A percentile compares a stretch with the other conserved stretches of the same genome.
phyloP scores from a whole-genome alignment of 2,329 filamentous ascomycete species.

The Zarea fungicola region DNA sequence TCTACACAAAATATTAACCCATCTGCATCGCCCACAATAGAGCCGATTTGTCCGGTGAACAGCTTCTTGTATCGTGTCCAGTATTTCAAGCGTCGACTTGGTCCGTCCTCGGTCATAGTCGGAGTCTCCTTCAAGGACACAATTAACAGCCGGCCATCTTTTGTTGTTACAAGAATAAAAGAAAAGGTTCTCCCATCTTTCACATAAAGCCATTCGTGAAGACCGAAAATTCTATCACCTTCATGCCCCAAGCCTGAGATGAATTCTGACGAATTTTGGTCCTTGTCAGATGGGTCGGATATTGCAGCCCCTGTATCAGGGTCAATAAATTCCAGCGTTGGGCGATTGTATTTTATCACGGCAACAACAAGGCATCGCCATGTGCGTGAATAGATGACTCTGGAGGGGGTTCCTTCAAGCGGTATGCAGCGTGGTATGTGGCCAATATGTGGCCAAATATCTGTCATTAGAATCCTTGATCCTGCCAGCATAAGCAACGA shows the following conservation, averaged over 20 bases:
- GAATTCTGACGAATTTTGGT: slow-evolving; percentile 37
- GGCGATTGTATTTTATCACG: slow-evolving; percentile 35
- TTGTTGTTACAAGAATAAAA: slow-evolving; percentile 57
- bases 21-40: slow-evolving; percentile 49
- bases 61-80: slow-evolving; percentile 47
- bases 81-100: slow-evolving; percentile 36
- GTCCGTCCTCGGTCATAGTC: slow-evolving; percentile 15
- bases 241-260: slow-evolving; percentile 51
- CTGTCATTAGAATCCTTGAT: slow-evolving; percentile 46
- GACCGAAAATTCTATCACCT: slow-evolving; percentile 53
- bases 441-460: slow-evolving; percentile 41
- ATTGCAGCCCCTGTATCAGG: slow-evolving; percentile 48
- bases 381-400: slow-evolving; percentile 49
- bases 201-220: slow-evolving; percentile 60
- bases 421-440: slow-evolving; percentile 46
- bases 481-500: slow-evolving; percentile 47
- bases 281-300: slow-evolving; percentile 40
- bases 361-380: slow-evolving; percentile 52
- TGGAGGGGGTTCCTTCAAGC: slow-evolving; percentile 43
- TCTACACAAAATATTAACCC: slow-evolving; percentile 54
- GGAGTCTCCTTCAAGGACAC: slow-evolving; percentile 39
- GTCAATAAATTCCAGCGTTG: slow-evolving; percentile 53
- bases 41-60: slow-evolving; percentile 46
- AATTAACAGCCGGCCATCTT: slow-evolving; percentile 50
- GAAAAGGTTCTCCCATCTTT: slow-evolving; percentile 54